Evolutionary conservation across 306 rosid genomes (phyloP), one percentile per base, ranked within the genome.

Genomic region (Corylus americana): DNA sequence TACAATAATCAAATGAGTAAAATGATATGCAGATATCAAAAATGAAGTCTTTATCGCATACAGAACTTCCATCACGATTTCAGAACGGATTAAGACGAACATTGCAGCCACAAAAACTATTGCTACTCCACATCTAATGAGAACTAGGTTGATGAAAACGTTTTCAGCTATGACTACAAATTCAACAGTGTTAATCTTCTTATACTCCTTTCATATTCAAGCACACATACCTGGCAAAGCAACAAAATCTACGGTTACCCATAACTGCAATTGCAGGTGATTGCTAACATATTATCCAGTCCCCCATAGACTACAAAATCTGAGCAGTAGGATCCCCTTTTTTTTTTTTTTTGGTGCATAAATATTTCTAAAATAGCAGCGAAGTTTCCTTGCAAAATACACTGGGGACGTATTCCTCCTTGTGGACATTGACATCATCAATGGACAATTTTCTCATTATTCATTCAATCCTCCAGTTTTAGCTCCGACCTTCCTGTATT

Each of bases 381-480:
- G 45, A 42, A 6, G 6, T 42, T 6, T 42, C 45, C 45, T 42
- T 42, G 7, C 7, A 62, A 62, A 18, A 25, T 37, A 14, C 22
- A 64, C 3, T 64, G 25, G 68, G 35, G 12, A 13, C 10, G 16
- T 17, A 37, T 39, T 48, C 48, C 25, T 16, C 47, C 70, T 14
- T 14, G 35, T 6, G 70, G 70, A 31, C 44, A 42, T 63, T 5
- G 31, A 14, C 2, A 37, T 18, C 45, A 31, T 14, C 48, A 16
- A 17, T 7, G 13, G 70, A 14, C 68, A 62, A 6, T 29, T 13
- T 62, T 62, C 39, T 62, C 45, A 42, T 42, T 62, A 13, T 31
- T 62, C 67, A 61, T 61, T 61, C 69, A 62, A 62, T 27, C 69
- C 42, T 11, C 35, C 44, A 62, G 69, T 62, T 62, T 62, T 62